Base-by-base conservation (phyloP, 1,284 basidiomycete genomes). In the Ceratobasidium sp. region DNA sequence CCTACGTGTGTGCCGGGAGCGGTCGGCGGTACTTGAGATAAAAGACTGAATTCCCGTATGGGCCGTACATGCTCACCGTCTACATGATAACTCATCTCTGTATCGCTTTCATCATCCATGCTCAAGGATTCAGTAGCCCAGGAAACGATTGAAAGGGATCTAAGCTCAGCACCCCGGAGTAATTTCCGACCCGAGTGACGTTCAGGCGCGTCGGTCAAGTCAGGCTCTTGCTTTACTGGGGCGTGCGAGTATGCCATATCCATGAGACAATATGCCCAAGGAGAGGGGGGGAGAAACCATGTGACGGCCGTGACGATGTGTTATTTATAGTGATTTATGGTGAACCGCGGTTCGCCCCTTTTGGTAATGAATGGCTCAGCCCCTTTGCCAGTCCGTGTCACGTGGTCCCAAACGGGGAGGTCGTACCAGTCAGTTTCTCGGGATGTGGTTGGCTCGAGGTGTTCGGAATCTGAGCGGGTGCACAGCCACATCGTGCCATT, bases 91-190 rank as follows among this genome's bases (percentile, higher is more conserved):
- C 25, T 25, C 12, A 25, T 25, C 25, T 53, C 49, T 7, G 49
- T 25, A 28, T 53, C 49, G 18, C 49, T 53, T 25, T 53, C 49
- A 53, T 53, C 49, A 48, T 48, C 16, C 9, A 25, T 7, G 1
- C 23, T 53, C 49, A 28, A 11, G 14, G 12, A 23, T 25, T 53
- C 49, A 25, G 23, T 12, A 21, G 49, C 25, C 23, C 12, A 53
- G 23, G 49, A 53, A 53, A 53, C 21, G 6, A 53, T 28, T 53
- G 49, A 53, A 53, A 14, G 23, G 23, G 49, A 53, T 53, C 49
- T 21, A 28, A 21, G 49, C 23, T 25, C 21, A 53, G 49, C 23
- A 28, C 23, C 21, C 49, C 12, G 49, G 25, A 16, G 49, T 38
- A 11, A 38, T 53, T 1, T 25, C 49, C 49, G n/a, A 28, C 28